Evolutionary conservation across 2,329 filamentous ascomycete genomes (phyloP), one percentile per base, ranked within the genome.

Genomic region (Colletotrichum phormii): DNA sequence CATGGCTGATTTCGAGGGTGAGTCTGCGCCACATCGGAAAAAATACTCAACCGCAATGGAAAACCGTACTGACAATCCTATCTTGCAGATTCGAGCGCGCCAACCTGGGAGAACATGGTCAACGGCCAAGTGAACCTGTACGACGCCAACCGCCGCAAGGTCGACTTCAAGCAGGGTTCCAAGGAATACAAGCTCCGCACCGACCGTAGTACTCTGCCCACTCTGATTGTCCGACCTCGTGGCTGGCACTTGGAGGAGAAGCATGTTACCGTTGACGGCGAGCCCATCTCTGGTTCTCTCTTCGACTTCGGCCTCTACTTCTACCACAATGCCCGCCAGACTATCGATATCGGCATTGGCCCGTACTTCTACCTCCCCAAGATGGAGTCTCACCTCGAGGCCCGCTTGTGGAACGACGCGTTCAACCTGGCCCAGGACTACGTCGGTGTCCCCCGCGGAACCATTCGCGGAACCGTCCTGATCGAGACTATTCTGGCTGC

Each of bases 291-390:
- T 29, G 97, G 93, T 72, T 90, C 91, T 75, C 90, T 99, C 72
- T 98, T 98, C 84, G 97, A 99, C 86, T 99, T 98, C 82, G 97
- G 97, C 81, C 90, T 98, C 64, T 98, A 98, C 89, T 98, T 99
- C 88, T 98, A 95, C 92, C 95, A 98, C 91, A 99, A 98, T 83
- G 97, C 95, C 75, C 88, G 92, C 80, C 95, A 98, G 88, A 89
- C 96, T 63, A 91, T 97, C 79, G 92, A 92, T 83, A 91, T 91
- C 75, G 97, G 97, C 74, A 89, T 90, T 77, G 97, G 97, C 64
- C 97, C 97, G 71, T 98, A 99, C 90, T 99, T 98, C 84, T 98
- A 98, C 86, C 92, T 98, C 61, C 95, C 95, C 80, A 98, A 98
- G 91, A 95, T 98, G 94, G 95, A 98, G 87, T 97, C 94, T 64